Evolutionary conservation across 1,284 basidiomycete genomes (phyloP).

Genomic region (Schizopora paradoxa): DNA sequence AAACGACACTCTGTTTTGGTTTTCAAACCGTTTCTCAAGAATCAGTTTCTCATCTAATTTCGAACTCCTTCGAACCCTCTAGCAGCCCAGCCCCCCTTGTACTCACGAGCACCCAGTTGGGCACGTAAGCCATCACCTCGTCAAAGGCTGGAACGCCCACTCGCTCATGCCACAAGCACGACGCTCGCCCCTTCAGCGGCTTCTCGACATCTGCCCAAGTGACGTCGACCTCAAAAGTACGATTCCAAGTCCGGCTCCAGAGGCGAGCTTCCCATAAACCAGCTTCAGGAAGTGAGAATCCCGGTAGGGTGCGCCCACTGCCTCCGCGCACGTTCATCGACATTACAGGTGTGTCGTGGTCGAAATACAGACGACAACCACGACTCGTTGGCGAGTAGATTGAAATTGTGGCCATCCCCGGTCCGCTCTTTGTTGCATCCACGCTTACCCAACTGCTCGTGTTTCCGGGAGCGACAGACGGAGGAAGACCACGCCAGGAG

Average conservation of each 20-base stretch:
- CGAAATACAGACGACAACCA: constrained; percentile 59
- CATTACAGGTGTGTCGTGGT: constrained; percentile 41
- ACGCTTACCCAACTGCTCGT: constrained; percentile 27
- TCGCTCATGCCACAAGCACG: constrained; percentile 69
- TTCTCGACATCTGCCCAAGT: constrained; percentile 30
- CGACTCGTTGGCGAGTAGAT: constrained; percentile 52
- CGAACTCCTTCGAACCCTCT: constrained; percentile 47
- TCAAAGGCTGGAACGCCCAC: constrained; percentile 70
- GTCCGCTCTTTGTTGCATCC: constrained; percentile 32
- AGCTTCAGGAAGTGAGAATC: constrained; percentile 36
- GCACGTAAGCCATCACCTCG: constrained; percentile 61
- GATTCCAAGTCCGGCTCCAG: constrained; percentile 69
- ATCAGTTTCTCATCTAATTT: constrained; percentile 22
- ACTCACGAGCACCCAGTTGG: constrained; percentile 61
- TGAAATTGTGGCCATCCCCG: constrained; percentile 37
- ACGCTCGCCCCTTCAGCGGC: constrained; percentile 45
- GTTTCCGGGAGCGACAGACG: constrained; percentile 19
- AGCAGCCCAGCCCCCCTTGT: constrained; percentile 57
- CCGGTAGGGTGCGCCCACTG: constrained; percentile 35
- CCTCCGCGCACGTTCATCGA: constrained; percentile 33
- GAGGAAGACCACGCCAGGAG: constrained; percentile 29
- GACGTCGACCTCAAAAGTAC: constrained; percentile 51
- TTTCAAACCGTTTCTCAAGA: no score
- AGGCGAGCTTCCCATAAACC: constrained; percentile 47
- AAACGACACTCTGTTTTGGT: no score